Evolutionary conservation across 345 rosid species (phyloP).

Genomic region (Syzygium grande): DNA sequence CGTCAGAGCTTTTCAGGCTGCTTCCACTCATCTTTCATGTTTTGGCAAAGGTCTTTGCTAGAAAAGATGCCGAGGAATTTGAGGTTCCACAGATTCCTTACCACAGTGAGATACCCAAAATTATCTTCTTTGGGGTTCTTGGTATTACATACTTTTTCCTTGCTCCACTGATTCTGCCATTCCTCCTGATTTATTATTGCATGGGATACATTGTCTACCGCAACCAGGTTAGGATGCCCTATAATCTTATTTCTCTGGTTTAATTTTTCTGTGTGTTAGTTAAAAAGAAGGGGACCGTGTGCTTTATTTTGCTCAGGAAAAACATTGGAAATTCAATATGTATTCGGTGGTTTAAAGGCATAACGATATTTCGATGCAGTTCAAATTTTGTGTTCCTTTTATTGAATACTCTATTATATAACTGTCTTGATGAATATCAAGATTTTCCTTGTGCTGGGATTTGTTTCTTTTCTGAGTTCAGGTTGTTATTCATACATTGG

Average conservation of each 20-base stretch:
- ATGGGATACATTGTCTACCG: slow-evolving; percentile 85
- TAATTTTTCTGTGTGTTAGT: not conserved
- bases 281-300: not conserved
- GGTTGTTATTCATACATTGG: not conserved
- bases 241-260: not conserved
- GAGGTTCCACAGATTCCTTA: slow-evolving; percentile 59
- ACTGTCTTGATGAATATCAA: not conserved
- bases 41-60: slow-evolving; percentile 21
- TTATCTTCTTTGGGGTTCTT: slow-evolving; percentile 76
- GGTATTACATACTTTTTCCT: slow-evolving; percentile 85
- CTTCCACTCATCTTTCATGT: slow-evolving; percentile 46
- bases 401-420: not conserved
- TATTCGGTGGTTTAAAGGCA: not conserved
- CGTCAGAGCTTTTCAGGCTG: slow-evolving; percentile 71
- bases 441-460: not conserved
- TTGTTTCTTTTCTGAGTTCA: not conserved
- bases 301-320: not conserved
- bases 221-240: slow-evolving; percentile 56
- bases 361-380: not conserved
- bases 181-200: slow-evolving; percentile 71
- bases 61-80: slow-evolving; percentile 37
- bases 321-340: not conserved
- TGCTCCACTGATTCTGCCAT: slow-evolving; percentile 82
- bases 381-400: not conserved
- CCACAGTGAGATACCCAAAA: slow-evolving; percentile 54